phyloP scores from a whole-genome alignment of 1,284 basidiomycete genomes.

The Polyporus tsugae region DNA sequence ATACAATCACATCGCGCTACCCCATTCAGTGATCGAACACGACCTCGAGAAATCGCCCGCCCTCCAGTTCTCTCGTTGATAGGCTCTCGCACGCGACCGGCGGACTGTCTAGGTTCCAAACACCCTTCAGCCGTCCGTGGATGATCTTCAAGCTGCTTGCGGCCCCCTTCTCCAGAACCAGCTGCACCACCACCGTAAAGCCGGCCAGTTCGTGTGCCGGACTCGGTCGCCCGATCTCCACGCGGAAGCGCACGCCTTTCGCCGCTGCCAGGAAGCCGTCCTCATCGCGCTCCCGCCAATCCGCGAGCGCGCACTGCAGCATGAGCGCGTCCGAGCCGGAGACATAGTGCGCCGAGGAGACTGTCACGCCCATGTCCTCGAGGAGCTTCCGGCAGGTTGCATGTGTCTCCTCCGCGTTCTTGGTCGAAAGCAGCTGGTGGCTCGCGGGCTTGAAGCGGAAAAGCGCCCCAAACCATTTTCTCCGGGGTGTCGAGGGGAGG shows the following conservation, averaged over 20 bases:
- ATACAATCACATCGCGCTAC: background rate
- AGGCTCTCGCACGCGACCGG: constrained; percentile 39
- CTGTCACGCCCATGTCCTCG: constrained; percentile 73
- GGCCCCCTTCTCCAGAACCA: constrained; percentile 89
- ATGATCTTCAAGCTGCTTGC: constrained; percentile 81
- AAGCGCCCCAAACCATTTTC: constrained; percentile 89
- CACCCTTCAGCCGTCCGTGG: constrained; percentile 69
- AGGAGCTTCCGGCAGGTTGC: constrained; percentile 80
- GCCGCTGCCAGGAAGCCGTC: constrained; percentile 61
- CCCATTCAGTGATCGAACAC: constrained; percentile 35
- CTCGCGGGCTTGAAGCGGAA: constrained; percentile 86
- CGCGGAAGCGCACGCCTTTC: constrained; percentile 80
- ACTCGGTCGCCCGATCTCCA: constrained; percentile 67
- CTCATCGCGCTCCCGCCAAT: constrained; percentile 52
- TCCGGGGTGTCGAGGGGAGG: constrained; percentile 62
- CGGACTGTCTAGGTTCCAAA: constrained; percentile 72
- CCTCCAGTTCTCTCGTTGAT: constrained; percentile 41
- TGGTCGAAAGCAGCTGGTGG: constrained; percentile 69
- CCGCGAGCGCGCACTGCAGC: constrained; percentile 75
- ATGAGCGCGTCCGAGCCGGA: constrained; percentile 34
- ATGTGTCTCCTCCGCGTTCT: constrained; percentile 74
- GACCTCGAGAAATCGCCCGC: constrained; percentile 44
- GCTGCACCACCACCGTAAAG: constrained; percentile 64
- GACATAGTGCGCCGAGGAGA: constrained; percentile 59
- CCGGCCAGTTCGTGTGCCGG: constrained; percentile 55